Percentiles rank a stretch among this genome's conserved stretches.
Evolutionary conservation across 345 rosid species (phyloP).

Genomic region (Corchorus capsularis): DNA sequence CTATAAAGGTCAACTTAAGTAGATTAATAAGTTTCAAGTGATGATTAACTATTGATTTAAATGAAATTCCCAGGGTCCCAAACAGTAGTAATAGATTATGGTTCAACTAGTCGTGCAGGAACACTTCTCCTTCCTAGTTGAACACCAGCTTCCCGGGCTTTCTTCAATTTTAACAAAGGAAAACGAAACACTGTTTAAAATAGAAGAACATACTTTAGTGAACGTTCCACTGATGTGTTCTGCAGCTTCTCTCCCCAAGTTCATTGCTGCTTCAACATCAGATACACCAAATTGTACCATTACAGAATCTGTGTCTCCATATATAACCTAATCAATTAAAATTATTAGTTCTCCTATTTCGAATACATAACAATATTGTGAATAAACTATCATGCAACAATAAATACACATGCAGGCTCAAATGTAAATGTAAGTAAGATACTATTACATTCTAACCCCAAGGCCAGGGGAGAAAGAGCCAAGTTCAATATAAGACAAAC

Average conservation of each 20-base stretch:
- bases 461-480: not conserved
- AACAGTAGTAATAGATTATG: slow-evolving; percentile 6
- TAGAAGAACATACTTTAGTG: slow-evolving; percentile 54
- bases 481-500: not conserved
- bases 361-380: not conserved
- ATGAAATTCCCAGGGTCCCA: not conserved
- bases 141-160: not conserved
- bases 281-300: slow-evolving; percentile 97
- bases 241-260: slow-evolving; percentile 95
- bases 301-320: slow-evolving; percentile 99
- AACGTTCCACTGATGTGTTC: slow-evolving; percentile 82
- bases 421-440: not conserved
- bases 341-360: not conserved
- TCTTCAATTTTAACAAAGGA: not conserved
- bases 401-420: slow-evolving; percentile 6
- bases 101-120: not conserved
- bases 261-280: slow-evolving; percentile 82
- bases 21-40: slow-evolving; percentile 2
- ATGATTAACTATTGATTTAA: not conserved
- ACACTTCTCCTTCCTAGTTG: not conserved
- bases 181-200: slow-evolving; percentile 6
- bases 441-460: not conserved
- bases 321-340: slow-evolving; percentile 63
- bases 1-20: not conserved
- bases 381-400: slow-evolving; percentile 10